phyloP scores from a whole-genome alignment of 805 yeast species.

The Candida sithepensis region DNA sequence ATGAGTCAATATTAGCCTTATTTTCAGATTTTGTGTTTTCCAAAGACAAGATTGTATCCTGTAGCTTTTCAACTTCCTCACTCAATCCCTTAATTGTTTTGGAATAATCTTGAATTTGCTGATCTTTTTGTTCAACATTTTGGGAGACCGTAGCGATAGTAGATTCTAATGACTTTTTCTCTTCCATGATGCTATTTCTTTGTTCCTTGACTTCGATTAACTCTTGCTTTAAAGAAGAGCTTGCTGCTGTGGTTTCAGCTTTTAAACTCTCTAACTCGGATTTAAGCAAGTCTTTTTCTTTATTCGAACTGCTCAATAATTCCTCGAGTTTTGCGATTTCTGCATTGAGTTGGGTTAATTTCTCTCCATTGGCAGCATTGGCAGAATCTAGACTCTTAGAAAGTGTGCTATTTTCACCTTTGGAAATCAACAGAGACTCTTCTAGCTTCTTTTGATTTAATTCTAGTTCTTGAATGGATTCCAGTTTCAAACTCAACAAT shows the following conservation, averaged over 20 bases:
- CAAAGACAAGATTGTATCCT: not conserved
- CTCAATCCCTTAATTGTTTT: constrained; percentile 2
- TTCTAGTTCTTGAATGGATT: not conserved
- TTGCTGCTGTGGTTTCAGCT: constrained; percentile 20
- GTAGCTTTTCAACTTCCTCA: constrained; percentile 2
- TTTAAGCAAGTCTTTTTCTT: not conserved
- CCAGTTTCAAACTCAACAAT: not conserved
- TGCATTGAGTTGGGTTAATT: not conserved
- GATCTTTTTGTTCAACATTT: constrained; percentile 26
- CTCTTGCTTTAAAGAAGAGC: constrained; percentile 25
- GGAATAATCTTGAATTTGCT: constrained; percentile 10
- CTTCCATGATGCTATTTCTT: constrained; percentile 26
- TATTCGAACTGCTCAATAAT: not conserved
- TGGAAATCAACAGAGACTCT: not conserved
- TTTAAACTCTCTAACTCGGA: constrained; percentile 5
- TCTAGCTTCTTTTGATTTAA: not conserved
- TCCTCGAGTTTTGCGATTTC: not conserved
- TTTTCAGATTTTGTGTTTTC: not conserved
- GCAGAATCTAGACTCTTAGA: not conserved
- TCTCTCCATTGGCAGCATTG: not conserved
- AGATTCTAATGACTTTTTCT: constrained; percentile 31
- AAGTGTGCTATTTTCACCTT: not conserved
- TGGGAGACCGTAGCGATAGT: constrained; percentile 32
- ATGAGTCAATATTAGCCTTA: not conserved
- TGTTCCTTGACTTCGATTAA: constrained; percentile 23